A percentile compares a stretch with the other conserved stretches of the same genome.
Evolutionary conservation across 805 yeast genomes (phyloP).

Genomic region (Alloascoidea africana): DNA sequence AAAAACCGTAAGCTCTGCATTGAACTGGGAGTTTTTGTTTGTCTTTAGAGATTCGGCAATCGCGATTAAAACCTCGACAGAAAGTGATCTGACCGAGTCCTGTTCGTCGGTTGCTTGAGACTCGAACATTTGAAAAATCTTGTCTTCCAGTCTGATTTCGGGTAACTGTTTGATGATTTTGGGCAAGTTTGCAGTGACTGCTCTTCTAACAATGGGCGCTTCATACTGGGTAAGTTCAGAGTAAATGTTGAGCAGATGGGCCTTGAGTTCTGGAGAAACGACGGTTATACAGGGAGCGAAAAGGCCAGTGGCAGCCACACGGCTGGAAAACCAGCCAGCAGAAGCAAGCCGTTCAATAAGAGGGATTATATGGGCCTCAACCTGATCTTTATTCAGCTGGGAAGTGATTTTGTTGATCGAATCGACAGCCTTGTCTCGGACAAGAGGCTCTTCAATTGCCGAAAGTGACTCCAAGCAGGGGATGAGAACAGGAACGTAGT

Average conservation of each 20-base stretch:
- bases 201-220: slow-evolving; percentile 94
- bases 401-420: slow-evolving; percentile 62
- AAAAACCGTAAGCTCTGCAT: slow-evolving; percentile 18
- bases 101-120: slow-evolving; percentile 70
- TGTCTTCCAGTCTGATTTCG: slow-evolving; percentile 25
- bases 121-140: slow-evolving; percentile 71
- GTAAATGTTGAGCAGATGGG: slow-evolving; percentile 50
- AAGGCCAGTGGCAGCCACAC: slow-evolving; percentile 84
- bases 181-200: slow-evolving; percentile 82
- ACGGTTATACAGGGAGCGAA: slow-evolving; percentile 54
- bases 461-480: slow-evolving; percentile 70
- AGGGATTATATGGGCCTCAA: slow-evolving; percentile 44
- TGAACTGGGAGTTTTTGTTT: slow-evolving; percentile 9
- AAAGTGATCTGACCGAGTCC: slow-evolving; percentile 84
- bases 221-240: slow-evolving; percentile 72
- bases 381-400: slow-evolving; percentile 30
- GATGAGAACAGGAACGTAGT: slow-evolving; percentile 39
- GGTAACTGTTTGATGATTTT: slow-evolving; percentile 44
- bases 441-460: slow-evolving; percentile 91
- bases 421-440: slow-evolving; percentile 85
- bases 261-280: slow-evolving; percentile 27
- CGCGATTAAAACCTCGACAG: slow-evolving; percentile 78
- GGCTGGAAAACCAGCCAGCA: slow-evolving; percentile 90
- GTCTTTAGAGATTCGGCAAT: slow-evolving; percentile 29
- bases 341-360: slow-evolving; percentile 63